Conservation (phyloP, 108 stramenopile species). For the Fragilariopsis cylindrus region DNA sequence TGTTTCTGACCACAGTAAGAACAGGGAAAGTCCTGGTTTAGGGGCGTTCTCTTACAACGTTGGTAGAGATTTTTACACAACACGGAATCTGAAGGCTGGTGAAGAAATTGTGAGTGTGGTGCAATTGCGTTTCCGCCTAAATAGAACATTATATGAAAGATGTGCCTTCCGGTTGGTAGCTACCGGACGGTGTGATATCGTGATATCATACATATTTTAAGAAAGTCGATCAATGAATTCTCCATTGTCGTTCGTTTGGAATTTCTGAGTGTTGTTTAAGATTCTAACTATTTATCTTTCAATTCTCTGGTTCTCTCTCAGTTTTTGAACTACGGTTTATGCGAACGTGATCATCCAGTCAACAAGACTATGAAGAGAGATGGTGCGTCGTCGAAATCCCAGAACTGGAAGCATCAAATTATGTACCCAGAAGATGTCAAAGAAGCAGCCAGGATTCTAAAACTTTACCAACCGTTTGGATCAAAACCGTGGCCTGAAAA, state of each 20-base stretch:
- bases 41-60: constrained; percentile 45
- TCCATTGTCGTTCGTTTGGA: neutral
- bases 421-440: constrained; percentile 12
- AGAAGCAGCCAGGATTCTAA: constrained; percentile 3
- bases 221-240: no score
- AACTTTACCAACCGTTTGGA: neutral
- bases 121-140: no score
- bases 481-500: constrained; percentile 12
- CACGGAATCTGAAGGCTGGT: constrained; percentile 14
- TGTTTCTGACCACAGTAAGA: neutral
- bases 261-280: neutral
- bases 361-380: neutral
- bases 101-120: constrained; percentile 27
- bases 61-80: constrained; percentile 34
- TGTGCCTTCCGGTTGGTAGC: no score
- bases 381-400: neutral
- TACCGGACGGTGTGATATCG: no score
- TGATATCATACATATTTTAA: no score
- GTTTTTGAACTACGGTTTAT: constrained; percentile 14
- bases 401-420: neutral
- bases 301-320: neutral
- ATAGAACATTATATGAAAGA: no score
- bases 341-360: neutral
- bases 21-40: constrained; percentile 20
- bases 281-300: neutral